Percentiles rank a stretch among this genome's conserved stretches.
Evolutionary conservation across 352 stramenopile species (phyloP).

Genomic region (Phytophthora sojae): DNA sequence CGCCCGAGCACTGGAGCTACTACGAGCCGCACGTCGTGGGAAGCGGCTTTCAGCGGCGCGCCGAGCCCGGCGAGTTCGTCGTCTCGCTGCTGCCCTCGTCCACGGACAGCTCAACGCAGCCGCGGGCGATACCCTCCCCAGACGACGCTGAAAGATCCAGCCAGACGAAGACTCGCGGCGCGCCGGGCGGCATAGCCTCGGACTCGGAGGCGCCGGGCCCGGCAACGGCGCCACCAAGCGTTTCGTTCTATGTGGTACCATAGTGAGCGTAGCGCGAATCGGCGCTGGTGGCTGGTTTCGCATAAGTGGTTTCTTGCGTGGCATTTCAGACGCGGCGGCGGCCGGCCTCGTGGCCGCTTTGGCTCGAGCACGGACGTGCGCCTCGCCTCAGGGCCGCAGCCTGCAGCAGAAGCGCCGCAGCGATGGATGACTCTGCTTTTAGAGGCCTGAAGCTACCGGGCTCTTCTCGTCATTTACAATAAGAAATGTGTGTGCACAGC

Average conservation of each 20-base stretch:
- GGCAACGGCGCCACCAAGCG: slow-evolving; percentile 12
- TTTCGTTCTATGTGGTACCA: slow-evolving; percentile 32
- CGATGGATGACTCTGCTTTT: too few species aligned
- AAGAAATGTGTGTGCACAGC: not conserved
- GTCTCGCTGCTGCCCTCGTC: slow-evolving; percentile 47
- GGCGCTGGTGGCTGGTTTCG: not conserved
- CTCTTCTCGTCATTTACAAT: not conserved
- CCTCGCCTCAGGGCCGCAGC: not conserved
- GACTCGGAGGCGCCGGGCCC: not conserved
- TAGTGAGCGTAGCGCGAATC: slow-evolving; percentile 8
- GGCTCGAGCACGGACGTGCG: not conserved
- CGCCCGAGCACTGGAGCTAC: slow-evolving; percentile 58
- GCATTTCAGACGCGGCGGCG: not conserved
- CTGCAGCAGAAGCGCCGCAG: not conserved
- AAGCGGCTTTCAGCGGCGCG: slow-evolving; percentile 42
- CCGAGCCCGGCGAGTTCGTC: slow-evolving; percentile 60
- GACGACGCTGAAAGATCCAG: slow-evolving; percentile 7
- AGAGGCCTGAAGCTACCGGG: not conserved
- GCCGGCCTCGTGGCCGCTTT: not conserved
- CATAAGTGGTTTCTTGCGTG: not conserved
- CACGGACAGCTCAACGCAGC: slow-evolving; percentile 22
- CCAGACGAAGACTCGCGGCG: slow-evolving; percentile 21
- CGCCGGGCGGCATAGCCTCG: not conserved
- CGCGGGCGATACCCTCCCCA: not conserved
- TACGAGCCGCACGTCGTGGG: slow-evolving; percentile 55